These are phyloP conservation scores for Chlamydomonas eustigma DNA, from an alignment of 139 green algal genomes.

Conservation along the genomic window DNA sequence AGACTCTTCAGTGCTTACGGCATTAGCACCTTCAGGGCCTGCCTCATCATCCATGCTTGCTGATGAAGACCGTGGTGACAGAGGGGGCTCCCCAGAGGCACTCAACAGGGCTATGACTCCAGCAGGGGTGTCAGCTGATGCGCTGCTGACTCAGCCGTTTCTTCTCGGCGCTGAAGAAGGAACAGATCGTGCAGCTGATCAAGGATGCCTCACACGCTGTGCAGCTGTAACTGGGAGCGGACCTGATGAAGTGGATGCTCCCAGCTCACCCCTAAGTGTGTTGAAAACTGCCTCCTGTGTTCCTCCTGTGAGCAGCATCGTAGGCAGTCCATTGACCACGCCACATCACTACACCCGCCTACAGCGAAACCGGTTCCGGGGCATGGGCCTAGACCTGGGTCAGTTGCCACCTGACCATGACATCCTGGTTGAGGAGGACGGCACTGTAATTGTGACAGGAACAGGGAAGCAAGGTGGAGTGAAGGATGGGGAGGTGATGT, in stretches of 20 bases:
- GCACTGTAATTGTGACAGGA: too few relatives aligned
- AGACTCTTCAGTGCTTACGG: too few relatives aligned
- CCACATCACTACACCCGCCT: conserved; percentile 10
- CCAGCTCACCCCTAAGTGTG: not conserved
- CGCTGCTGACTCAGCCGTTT: too few relatives aligned
- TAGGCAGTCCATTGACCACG: conserved; percentile 6
- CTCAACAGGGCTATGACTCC: not conserved
- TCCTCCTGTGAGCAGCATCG: not conserved
- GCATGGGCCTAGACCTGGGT: conserved; percentile 7
- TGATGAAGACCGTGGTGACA: too few relatives aligned
- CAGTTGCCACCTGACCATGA: not conserved
- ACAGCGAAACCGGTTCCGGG: not conserved
- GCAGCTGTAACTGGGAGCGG: not conserved
- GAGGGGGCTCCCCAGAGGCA: not conserved
- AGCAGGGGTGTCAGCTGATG: not conserved
- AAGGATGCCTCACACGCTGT: not conserved
- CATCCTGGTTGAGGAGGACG: conserved; percentile 8
- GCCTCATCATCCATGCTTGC: too few relatives aligned
- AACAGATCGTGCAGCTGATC: not conserved
- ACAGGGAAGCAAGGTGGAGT: too few relatives aligned
- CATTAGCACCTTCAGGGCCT: too few relatives aligned
- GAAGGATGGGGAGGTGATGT: too few relatives aligned
- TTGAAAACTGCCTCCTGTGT: not conserved
- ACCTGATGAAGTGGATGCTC: not conserved
- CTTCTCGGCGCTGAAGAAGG: not conserved